These are phyloP conservation scores for Pseudocercospora eumusae DNA, from an alignment of 2,329 filamentous ascomycete genomes.

Conservation along the genomic window DNA sequence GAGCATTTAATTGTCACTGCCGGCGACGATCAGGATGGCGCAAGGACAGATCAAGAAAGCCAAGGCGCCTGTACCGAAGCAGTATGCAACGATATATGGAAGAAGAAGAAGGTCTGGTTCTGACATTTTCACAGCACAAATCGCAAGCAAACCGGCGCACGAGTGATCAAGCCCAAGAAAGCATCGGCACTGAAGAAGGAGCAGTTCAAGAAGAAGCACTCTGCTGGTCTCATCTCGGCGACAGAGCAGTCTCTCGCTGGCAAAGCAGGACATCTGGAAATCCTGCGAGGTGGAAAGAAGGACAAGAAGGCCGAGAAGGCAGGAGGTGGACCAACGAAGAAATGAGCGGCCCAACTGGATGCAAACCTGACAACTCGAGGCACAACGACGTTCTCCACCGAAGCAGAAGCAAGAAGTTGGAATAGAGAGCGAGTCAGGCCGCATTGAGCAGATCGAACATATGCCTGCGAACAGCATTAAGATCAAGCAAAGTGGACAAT, in stretches of 20 bases:
- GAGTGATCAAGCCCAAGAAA: conserved; percentile 69
- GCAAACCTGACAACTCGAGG: background rate
- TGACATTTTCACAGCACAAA: conserved; percentile 29
- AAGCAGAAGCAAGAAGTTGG: background rate
- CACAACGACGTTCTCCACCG: no score
- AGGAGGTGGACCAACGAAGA: conserved; percentile 8
- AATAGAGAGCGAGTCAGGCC: background rate
- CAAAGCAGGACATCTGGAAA: conserved; percentile 69
- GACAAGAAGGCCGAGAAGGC: conserved; percentile 43
- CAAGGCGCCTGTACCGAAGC: conserved; percentile 33
- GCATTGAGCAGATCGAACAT: background rate
- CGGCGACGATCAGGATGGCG: conserved; percentile 25
- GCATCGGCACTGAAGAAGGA: conserved; percentile 59
- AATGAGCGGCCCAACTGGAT: background rate
- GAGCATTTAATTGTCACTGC: background rate
- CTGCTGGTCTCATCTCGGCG: conserved; percentile 61
- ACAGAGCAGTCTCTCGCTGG: conserved; percentile 69
- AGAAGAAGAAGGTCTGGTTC: background rate
- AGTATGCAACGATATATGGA: conserved; percentile 14
- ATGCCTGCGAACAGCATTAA: background rate
- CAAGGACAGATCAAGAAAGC: conserved; percentile 37
- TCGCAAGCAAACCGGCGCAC: conserved; percentile 50
- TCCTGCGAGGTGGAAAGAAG: conserved; percentile 68
- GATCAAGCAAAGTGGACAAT: background rate
- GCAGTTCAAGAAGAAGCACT: conserved; percentile 67